phyloP scores from a whole-genome alignment of 495 filamentous ascomycete species.

The Neurospora sp. region DNA sequence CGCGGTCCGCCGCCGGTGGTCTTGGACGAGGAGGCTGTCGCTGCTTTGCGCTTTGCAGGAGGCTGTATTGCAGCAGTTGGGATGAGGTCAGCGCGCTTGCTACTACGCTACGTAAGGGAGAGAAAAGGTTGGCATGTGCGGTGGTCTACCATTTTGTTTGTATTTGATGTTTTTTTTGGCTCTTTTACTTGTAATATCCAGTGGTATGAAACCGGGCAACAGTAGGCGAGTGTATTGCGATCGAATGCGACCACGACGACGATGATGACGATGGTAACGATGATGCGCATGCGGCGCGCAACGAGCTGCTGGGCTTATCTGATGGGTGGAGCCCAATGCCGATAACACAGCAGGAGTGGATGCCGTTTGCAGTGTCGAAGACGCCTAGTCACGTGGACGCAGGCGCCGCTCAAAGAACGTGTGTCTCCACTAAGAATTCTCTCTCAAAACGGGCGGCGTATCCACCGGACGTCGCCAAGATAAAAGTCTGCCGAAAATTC shows the following conservation, averaged over 20 bases:
- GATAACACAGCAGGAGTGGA: neutral
- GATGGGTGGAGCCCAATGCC: neutral
- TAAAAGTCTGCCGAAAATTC: neutral
- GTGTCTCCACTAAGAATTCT: neutral
- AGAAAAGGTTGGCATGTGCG: neutral
- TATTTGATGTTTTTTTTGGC: neutral
- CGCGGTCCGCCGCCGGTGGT: conserved; percentile 19
- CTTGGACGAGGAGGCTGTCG: conserved; percentile 8
- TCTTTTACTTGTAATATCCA: neutral
- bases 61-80: conserved; percentile 19
- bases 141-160: neutral
- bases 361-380: neutral
- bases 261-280: neutral
- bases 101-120: neutral
- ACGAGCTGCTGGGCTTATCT: neutral
- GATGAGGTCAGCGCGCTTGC: neutral
- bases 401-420: neutral
- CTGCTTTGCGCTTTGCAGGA: conserved; percentile 29
- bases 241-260: neutral
- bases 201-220: neutral
- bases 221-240: neutral
- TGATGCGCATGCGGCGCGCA: neutral
- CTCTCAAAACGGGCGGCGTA: neutral
- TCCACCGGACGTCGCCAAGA: neutral
- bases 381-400: neutral